Base-by-base conservation (phyloP, 176 grass and related monocot genomes). In the Leersia perrieri region DNA sequence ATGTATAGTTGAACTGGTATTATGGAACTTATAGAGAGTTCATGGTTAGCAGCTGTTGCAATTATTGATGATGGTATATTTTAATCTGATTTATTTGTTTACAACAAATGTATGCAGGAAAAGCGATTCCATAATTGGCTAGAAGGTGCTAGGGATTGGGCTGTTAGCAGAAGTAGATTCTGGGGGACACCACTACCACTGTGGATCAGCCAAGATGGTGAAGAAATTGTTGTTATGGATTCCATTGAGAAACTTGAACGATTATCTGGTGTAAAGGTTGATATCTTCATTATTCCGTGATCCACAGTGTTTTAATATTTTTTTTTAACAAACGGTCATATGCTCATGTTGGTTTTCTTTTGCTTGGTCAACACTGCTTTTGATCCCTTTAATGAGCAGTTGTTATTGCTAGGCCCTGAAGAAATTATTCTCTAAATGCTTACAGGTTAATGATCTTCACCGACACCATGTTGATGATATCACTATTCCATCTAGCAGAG, bases 111-210 rank as follows among this genome's bases (percentile, higher is more conserved):
- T 11, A 30, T 73, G 62, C 87, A 99, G 96, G 92, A 99, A 84
- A 95, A 93, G 80, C 76, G 93, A 76, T 99, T 99, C 88, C 92
- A 99, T 75, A 99, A 99, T 77, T 99, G 96, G 96, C 84, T 99
- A 63, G 96, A 99, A 92, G 94, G 94, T 61, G 92, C 96, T 73
- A 93, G 96, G 75, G 96, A 99, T 84, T 99, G 96, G 92, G 92
- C 89, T 83, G 80, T 99, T 69, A 99, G 96, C 73, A 85, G 96
- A 88, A 99, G 76, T 82, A 94, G 96, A 92, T 99, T 99, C 77
- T 99, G 96, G 96, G 96, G 96, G 26, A 99, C 96, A 67, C 96
- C 96, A 73, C 96, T 99, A 74, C 96, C 96, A 29, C 44, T 99
- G 31, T 99, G 96, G 96, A 83, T 91, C 33, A 99, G 96, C 58